A percentile compares a stretch with the other conserved stretches of the same genome.
Evolutionary conservation across 176 grass and related monocot genomes (phyloP).

Genomic region (Triticum monococcum): DNA sequence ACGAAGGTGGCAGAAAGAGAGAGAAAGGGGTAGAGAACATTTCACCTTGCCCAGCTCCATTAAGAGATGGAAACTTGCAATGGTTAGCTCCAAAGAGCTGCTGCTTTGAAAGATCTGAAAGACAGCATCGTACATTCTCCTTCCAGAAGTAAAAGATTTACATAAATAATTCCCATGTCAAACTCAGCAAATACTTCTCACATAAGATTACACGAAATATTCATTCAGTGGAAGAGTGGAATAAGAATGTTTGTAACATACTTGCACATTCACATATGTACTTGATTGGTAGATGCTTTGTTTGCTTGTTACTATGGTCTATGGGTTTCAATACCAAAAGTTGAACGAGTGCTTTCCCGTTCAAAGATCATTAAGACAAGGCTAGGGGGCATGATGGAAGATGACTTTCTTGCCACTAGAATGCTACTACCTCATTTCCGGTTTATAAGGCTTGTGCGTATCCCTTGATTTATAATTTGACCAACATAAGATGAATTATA

Average conservation of each 20-base stretch:
- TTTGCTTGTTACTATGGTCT: background rate
- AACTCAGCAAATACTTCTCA: conserved; percentile 9
- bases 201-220: background rate
- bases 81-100: conserved; percentile 67
- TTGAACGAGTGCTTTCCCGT: background rate
- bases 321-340: background rate
- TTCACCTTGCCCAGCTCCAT: conserved; percentile 71
- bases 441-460: too few species aligned
- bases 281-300: background rate
- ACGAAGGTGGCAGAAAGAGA: conserved; percentile 6
- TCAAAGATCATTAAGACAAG: background rate
- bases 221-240: background rate
- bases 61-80: conserved; percentile 78
- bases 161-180: conserved; percentile 9
- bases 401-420: background rate
- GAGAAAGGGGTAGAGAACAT: background rate
- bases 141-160: conserved; percentile 32
- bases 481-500: too few species aligned
- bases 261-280: background rate
- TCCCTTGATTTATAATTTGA: too few species aligned
- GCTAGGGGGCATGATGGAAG: background rate
- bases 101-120: conserved; percentile 68
- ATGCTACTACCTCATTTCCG: background rate
- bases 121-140: conserved; percentile 69
- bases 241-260: background rate